Conservation (phyloP, 495 filamentous ascomycete genomes). For the Staphylotrichum tortipilum region DNA sequence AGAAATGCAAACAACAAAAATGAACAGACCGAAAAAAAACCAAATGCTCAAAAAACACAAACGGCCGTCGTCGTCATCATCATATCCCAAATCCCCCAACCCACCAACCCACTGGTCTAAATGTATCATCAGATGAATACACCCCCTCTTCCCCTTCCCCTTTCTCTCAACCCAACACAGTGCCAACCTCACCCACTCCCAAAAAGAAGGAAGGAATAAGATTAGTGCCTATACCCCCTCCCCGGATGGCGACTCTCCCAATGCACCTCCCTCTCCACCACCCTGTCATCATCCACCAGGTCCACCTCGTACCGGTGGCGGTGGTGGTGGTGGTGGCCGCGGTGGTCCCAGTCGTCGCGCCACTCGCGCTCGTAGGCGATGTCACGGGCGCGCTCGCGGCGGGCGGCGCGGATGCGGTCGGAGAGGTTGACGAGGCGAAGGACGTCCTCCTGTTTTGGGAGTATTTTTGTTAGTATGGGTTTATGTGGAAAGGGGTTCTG, state of each 20-base stretch:
- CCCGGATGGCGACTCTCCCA: constrained; percentile 37
- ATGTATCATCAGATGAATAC: constrained; percentile 2
- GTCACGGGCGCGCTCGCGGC: constrained; percentile 68
- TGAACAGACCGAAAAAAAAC: constrained; percentile 8
- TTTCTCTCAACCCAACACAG: background rate
- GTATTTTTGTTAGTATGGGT: background rate
- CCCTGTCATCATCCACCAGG: constrained; percentile 47
- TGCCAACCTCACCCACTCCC: background rate
- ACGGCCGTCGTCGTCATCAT: background rate
- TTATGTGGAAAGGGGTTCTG: background rate
- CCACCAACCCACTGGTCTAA: constrained; percentile 5
- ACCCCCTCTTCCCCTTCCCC: background rate
- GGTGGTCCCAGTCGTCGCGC: constrained; percentile 53
- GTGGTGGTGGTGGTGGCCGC: constrained; percentile 22
- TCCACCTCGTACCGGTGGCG: constrained; percentile 26
- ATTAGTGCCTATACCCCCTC: constrained; percentile 11
- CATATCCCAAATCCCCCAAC: background rate
- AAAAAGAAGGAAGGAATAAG: background rate
- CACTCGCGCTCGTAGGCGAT: constrained; percentile 70
- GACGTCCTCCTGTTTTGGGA: constrained; percentile 64
- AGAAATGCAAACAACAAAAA: background rate
- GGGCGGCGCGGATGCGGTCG: constrained; percentile 68
- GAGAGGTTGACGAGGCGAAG: constrained; percentile 71
- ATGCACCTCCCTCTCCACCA: constrained; percentile 51
- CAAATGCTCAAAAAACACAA: background rate